Percentiles rank a stretch among this genome's conserved stretches.
Conservation (phyloP, 75 land plant genomes). For the Ceratopteris richardii region DNA sequence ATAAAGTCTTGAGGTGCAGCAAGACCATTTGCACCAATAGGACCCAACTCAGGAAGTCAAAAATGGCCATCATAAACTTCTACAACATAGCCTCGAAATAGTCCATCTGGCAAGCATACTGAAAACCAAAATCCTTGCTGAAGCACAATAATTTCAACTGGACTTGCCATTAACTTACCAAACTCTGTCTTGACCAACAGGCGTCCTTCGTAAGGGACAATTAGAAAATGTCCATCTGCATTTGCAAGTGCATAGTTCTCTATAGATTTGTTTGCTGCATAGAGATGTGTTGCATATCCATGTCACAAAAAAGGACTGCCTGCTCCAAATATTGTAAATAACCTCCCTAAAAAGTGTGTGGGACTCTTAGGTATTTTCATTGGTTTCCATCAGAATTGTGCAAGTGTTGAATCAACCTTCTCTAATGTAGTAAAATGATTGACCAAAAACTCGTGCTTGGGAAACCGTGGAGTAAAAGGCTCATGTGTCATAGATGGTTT, state of each 20-base stretch:
- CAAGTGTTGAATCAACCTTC: conserved; percentile 50
- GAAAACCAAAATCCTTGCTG: conserved; percentile 90
- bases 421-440: conserved; percentile 47
- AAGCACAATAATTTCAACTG: conserved; percentile 86
- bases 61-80: conserved; percentile 91
- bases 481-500: conserved; percentile 97
- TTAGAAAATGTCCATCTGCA: conserved; percentile 94
- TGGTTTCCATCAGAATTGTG: conserved; percentile 91
- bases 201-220: conserved; percentile 93
- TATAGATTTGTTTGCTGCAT: conserved; percentile 89
- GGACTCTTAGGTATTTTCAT: conserved; percentile 41
- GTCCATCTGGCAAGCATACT: conserved; percentile 86
- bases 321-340: conserved; percentile 88
- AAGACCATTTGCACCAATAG: conserved; percentile 97
- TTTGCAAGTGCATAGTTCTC: conserved; percentile 82
- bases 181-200: conserved; percentile 88
- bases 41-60: conserved; percentile 95
- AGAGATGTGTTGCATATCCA: conserved; percentile 96
- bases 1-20: conserved; percentile 80
- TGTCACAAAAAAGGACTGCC: conserved; percentile 91
- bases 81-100: conserved; percentile 93
- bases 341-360: conserved; percentile 76
- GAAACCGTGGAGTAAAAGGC: conserved; percentile 66
- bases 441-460: conserved; percentile 41
- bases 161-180: conserved; percentile 70